phyloP scores from a whole-genome alignment of 352 stramenopile species.

The Phytopythium vexans region DNA sequence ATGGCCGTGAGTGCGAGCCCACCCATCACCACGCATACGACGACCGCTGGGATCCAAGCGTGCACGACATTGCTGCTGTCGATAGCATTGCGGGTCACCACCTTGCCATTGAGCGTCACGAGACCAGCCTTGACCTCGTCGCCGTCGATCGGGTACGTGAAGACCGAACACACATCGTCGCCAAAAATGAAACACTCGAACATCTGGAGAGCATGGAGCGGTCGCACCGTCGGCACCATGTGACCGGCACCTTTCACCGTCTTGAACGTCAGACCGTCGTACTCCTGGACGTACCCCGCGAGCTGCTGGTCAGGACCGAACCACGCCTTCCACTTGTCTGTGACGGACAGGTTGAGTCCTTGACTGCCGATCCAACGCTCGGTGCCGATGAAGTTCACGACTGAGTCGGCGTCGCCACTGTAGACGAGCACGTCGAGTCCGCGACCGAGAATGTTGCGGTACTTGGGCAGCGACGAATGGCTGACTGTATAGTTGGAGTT shows the following conservation, averaged over 20 bases:
- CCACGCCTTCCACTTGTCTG: constrained; percentile 64
- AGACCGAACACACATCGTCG: constrained; percentile 42
- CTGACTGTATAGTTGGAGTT: constrained; percentile 51
- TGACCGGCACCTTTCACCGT: constrained; percentile 92
- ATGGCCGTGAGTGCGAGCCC: constrained; percentile 30
- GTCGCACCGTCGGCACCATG: constrained; percentile 82
- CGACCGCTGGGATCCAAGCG: constrained; percentile 17
- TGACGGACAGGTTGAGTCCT: constrained; percentile 63
- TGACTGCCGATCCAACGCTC: constrained; percentile 76
- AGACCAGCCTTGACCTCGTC: constrained; percentile 54
- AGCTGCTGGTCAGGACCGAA: constrained; percentile 80
- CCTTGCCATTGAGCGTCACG: constrained; percentile 6
- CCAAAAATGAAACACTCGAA: constrained; percentile 84
- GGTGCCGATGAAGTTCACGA: constrained; percentile 89
- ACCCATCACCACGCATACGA: constrained; percentile 22
- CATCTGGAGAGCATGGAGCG: constrained; percentile 71
- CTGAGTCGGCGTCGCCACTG: constrained; percentile 73
- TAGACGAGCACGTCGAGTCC: constrained; percentile 67
- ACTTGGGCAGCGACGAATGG: constrained; percentile 57
- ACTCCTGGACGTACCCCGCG: constrained; percentile 86
- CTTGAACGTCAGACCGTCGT: constrained; percentile 84
- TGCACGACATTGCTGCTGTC: constrained; percentile 7
- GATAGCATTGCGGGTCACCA: not conserved
- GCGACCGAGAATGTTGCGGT: constrained; percentile 56
- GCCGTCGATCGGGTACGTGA: constrained; percentile 64